These are phyloP conservation scores for Aureobasidium sp. DNA, from an alignment of 2,329 filamentous ascomycete genomes.

Conservation along the genomic window DNA sequence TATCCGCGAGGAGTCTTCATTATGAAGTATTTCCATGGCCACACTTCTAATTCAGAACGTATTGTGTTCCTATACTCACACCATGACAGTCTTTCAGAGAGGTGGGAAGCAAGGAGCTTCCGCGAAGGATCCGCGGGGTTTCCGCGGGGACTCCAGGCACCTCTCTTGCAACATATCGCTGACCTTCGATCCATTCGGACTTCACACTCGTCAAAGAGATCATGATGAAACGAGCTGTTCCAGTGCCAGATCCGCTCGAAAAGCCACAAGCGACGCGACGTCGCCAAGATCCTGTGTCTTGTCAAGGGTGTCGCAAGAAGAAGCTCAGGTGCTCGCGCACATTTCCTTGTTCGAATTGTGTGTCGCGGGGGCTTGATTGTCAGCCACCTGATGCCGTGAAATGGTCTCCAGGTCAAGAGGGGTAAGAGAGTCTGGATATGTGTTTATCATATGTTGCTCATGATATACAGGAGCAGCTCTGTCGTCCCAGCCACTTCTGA, in stretches of 20 bases:
- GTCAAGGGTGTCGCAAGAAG: constrained; percentile 17
- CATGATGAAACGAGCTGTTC: neutral
- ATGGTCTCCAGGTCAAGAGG: neutral
- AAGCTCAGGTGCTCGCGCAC: constrained; percentile 18
- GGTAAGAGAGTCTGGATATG: neutral
- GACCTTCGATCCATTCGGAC: no score
- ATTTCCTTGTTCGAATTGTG: constrained; percentile 20
- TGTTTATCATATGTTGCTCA: neutral
- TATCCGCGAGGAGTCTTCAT: no score
- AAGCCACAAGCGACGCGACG: constrained; percentile 8
- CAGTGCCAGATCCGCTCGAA: neutral
- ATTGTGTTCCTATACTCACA: no score
- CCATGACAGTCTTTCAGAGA: no score
- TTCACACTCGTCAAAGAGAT: no score
- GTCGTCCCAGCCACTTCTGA: neutral
- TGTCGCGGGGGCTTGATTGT: constrained; percentile 15
- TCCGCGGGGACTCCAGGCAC: no score
- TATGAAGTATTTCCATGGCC: no score
- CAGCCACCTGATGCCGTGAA: neutral
- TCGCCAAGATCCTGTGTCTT: constrained; percentile 21
- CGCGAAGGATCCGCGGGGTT: no score
- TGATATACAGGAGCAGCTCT: neutral
- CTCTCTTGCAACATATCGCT: no score
- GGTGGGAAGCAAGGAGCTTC: no score
- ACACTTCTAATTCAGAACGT: no score